Base-by-base conservation (phyloP, 345 rosid genomes). In the Brassica carinata region DNA sequence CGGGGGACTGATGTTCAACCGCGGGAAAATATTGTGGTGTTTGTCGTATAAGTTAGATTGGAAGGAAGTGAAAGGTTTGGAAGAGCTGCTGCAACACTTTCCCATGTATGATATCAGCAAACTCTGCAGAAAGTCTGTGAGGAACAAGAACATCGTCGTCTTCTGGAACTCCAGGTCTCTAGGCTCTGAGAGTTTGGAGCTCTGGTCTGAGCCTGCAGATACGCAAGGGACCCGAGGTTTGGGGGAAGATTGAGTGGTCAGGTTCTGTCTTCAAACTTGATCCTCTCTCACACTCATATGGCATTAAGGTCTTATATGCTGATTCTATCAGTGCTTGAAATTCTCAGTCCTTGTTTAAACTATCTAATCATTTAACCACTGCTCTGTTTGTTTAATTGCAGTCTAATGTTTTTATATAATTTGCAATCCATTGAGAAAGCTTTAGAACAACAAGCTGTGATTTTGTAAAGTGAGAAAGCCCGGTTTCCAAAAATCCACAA, bases 51-150 rank as follows among this genome's bases (percentile, higher is more conserved):
- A 72, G 8, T 33, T 36, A 26, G 8, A 13, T 38, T 72, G 67
- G 76, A 38, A 72, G 76, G 76, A 72, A 61, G 76, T 72, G 1
- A 72, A 72, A 23, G 67, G 67, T 59, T 59, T 72, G 53, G 11
- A 71, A 31, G 33, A 58, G 30, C 75, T 71, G 29, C n/a, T n/a
- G n/a, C n/a, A n/a, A n/a, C n/a, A n/a, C n/a, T n/a, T n/a, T 26
- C 18, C 4, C 2, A 18, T n/a, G 14, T 51, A 51, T 17, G 18
- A 58, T 57, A 72, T 72, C 75, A 72, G 5, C 66, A 33, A 33
- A 6, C 31, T 7, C 30, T 33, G 19, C 1, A 9, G 31, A 29
- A 45, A 11, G n/a, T 45, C 1, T 45, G 17, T 0, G 2, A 51
- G 5, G 17, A 11, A 3, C 5, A 11, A 45, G 48, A 40, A 40